phyloP scores from a whole-genome alignment of 768 basidiomycete species.

The Podaxis mareebaensis region DNA sequence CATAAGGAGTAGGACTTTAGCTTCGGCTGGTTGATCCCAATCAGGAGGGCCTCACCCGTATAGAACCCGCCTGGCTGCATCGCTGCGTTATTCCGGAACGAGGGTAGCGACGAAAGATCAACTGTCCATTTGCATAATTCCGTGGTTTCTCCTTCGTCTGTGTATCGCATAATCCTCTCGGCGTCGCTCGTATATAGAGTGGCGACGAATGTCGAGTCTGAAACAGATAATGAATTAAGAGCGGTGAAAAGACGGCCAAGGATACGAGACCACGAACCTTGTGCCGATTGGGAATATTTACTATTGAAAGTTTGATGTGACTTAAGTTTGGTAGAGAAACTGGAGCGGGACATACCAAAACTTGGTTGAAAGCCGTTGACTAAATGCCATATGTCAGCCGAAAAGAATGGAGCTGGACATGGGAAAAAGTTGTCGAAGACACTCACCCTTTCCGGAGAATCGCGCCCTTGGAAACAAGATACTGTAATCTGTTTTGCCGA shows the following conservation, averaged over 20 bases:
- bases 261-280: conserved; percentile 32
- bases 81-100: conserved; percentile 73
- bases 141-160: conserved; percentile 76
- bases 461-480: conserved; percentile 84
- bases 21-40: neutral
- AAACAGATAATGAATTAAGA: conserved; percentile 5
- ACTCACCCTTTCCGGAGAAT: conserved; percentile 83
- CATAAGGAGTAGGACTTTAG: neutral
- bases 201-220: conserved; percentile 82
- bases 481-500: conserved; percentile 62
- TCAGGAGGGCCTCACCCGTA: conserved; percentile 51
- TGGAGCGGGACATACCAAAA: conserved; percentile 62
- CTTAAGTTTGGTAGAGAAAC: conserved; percentile 8
- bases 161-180: conserved; percentile 80
- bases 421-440: conserved; percentile 17
- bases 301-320: conserved; percentile 33
- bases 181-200: conserved; percentile 76
- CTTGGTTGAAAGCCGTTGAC: conserved; percentile 80
- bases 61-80: conserved; percentile 67
- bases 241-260: neutral
- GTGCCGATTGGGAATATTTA: conserved; percentile 71
- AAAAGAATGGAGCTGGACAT: conserved; percentile 21
- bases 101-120: conserved; percentile 74
- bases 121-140: conserved; percentile 90
- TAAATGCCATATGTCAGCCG: conserved; percentile 27